Evolutionary conservation across 306 rosid species (phyloP).

Genomic region (Carpinus viminea): DNA sequence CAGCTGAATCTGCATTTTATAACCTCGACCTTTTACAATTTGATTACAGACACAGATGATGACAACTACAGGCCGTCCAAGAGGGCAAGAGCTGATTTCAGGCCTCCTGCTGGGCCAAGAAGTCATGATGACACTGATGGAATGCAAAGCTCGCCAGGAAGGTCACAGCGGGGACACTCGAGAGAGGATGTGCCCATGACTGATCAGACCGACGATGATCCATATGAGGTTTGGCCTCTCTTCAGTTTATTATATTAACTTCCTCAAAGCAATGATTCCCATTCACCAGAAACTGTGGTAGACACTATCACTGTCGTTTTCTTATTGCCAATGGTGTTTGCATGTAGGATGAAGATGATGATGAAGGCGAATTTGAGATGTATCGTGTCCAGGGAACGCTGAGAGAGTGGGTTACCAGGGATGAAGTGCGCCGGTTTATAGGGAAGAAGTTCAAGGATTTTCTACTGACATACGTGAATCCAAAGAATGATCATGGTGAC

Average conservation of each 20-base stretch:
- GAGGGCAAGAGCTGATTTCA: constrained; percentile 75
- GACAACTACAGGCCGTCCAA: constrained; percentile 84
- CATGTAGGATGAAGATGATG: constrained; percentile 78
- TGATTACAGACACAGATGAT: constrained; percentile 79
- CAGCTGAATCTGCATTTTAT: neutral
- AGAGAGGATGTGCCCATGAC: constrained; percentile 86
- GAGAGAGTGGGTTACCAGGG: constrained; percentile 96
- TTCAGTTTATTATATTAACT: constrained; percentile 1
- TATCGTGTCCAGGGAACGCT: constrained; percentile 94
- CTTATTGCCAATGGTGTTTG: constrained; percentile 14
- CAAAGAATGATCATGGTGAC: constrained; percentile 66
- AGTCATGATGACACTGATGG: constrained; percentile 76
- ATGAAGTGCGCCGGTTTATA: constrained; percentile 90
- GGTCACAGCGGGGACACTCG: constrained; percentile 69
- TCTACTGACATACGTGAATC: constrained; percentile 71
- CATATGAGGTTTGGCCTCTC: constrained; percentile 51
- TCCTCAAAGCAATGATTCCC: constrained; percentile 2
- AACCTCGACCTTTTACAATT: constrained; percentile 22
- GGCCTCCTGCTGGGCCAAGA: constrained; percentile 48
- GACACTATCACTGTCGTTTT: neutral
- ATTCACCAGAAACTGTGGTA: neutral
- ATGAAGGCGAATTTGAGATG: constrained; percentile 77
- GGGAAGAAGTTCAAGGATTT: constrained; percentile 86
- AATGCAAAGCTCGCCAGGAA: constrained; percentile 81
- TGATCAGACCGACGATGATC: constrained; percentile 87